phyloP scores from a whole-genome alignment of 306 rosid genomes.

The Astragalus membranaceus region DNA sequence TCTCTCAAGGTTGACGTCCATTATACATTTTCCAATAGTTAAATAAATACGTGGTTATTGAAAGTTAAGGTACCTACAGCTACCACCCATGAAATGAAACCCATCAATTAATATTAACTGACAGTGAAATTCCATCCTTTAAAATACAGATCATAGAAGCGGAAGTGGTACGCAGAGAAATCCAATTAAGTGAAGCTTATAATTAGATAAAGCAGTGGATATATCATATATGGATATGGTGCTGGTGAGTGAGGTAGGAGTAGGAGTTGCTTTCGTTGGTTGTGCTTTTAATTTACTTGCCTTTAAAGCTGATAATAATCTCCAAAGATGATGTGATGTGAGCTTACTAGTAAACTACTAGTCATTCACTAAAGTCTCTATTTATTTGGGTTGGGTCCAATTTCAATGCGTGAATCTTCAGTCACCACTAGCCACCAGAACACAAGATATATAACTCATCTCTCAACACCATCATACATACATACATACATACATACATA shows the following conservation, averaged over 20 bases:
- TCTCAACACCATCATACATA: neutral
- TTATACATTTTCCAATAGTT: too few relatives aligned
- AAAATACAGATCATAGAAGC: neutral
- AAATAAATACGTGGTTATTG: too few relatives aligned
- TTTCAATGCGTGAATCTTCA: slow-evolving; percentile 24
- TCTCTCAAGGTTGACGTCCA: too few relatives aligned
- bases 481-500: neutral
- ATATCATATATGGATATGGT: neutral
- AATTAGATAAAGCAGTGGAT: too few relatives aligned
- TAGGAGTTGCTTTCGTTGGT: slow-evolving; percentile 28
- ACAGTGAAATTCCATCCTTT: neutral
- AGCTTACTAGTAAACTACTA: neutral
- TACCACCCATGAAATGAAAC: too few relatives aligned
- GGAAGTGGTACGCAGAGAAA: too few relatives aligned
- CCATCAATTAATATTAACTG: neutral
- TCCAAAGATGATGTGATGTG: slow-evolving; percentile 21
- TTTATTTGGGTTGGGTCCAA: slow-evolving; percentile 3
- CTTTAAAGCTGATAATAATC: slow-evolving; percentile 51
- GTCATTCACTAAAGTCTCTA: neutral
- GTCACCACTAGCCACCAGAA: slow-evolving; percentile 24
- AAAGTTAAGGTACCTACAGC: too few relatives aligned
- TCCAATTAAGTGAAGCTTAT: too few relatives aligned
- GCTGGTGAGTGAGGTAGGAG: slow-evolving; percentile 12
- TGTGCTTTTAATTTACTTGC: slow-evolving; percentile 30
- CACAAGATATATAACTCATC: neutral